Base-by-base conservation (phyloP, 2,329 filamentous ascomycete genomes). In the Botryosphaeria dothidea region DNA sequence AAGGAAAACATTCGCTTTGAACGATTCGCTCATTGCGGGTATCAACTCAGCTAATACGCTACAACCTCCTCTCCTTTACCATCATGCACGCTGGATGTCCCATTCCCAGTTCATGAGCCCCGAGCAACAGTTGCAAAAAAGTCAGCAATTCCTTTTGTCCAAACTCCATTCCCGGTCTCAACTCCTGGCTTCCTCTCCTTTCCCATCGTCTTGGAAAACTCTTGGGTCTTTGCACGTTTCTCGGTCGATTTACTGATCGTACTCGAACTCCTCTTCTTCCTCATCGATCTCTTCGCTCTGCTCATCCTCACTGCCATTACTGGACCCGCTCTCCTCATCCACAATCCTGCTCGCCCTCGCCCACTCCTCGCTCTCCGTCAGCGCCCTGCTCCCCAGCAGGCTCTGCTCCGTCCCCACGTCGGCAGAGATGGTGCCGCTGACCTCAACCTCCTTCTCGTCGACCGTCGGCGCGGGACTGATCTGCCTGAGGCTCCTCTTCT, bases 301-400 rank as follows among this genome's bases (percentile, higher is more conserved):
- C 61, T 66, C 65, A 31, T 64, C 60, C n/a, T 51, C 65, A 8
- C 51, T 52, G 21, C 60, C 45, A 21, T 41, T 38, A 15, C 65
- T 52, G 7, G n/a, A 34, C 4, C 41, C 15, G 11, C 56, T 48
- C 4, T 31, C 56, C 2, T 61, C 62, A 27, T 77, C 75, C 67
- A 65, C 49, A 21, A 69, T 69, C 9, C 71, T 70, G 38, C 74
- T 75, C 1, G 72, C 75, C 11, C 73, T 57, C 38, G 75, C 75
- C 77, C 77, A 79, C 68, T 77, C 76, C 3, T 72, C 69, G 49
- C 71, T 74, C 68, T 79, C 77, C 0, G 66, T 68, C 8, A 74
- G 70, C n/a, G 49, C 61, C 51, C 65, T 58, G 21, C 64, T 62
- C 3, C 60, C 64, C n/a, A 66, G 21, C 45, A 66, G 23, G 23